Conservation (phyloP, 2,329 filamentous ascomycete genomes). For the Trichophaea hybrida region DNA sequence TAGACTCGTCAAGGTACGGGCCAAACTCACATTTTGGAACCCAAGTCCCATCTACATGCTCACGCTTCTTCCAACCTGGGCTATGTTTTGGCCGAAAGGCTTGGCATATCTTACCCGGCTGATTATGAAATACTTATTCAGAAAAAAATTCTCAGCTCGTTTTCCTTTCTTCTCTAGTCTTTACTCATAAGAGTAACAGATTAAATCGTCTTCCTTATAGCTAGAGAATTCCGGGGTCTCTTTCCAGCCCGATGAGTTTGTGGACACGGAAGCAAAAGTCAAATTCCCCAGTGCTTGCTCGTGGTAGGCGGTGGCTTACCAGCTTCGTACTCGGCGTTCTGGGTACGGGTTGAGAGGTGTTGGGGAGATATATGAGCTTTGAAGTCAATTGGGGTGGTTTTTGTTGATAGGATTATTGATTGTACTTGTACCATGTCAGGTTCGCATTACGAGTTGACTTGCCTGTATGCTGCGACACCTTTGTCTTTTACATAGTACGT, state of each 20-base stretch:
- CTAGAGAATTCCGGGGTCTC: not conserved
- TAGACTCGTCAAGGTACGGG: no score
- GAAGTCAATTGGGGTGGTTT: not conserved
- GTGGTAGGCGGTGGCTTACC: constrained; percentile 3
- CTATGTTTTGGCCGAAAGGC: not conserved
- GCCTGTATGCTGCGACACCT: not conserved
- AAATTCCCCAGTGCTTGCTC: not conserved
- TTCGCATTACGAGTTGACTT: not conserved
- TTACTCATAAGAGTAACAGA: not conserved
- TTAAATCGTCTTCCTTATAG: not conserved
- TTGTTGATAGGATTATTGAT: not conserved
- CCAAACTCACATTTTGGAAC: no score
- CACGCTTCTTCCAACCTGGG: no score
- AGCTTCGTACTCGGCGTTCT: not conserved
- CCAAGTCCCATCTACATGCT: no score
- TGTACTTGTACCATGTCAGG: not conserved
- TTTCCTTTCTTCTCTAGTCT: not conserved
- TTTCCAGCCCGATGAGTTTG: not conserved
- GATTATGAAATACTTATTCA: not conserved
- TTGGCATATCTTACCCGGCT: not conserved
- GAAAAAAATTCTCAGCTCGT: not conserved
- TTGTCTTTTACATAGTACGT: not conserved
- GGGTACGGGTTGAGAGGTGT: constrained; percentile 1
- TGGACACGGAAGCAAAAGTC: constrained; percentile 5
- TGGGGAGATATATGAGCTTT: not conserved